phyloP scores from a whole-genome alignment of 2,329 filamentous ascomycete genomes.

The Alternaria postmessia region DNA sequence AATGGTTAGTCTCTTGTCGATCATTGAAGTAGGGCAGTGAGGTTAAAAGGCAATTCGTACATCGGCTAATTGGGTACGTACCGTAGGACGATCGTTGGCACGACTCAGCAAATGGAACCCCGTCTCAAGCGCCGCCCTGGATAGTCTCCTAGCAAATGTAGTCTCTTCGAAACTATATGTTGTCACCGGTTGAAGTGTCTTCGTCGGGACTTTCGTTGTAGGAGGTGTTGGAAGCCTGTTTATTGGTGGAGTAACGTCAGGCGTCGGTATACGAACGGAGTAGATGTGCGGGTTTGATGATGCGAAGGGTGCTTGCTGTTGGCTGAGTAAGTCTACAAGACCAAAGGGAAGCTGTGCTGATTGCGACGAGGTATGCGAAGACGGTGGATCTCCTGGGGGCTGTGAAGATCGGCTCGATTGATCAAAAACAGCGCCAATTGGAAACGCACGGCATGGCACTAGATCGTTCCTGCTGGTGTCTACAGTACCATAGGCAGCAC shows the following conservation, averaged over 20 bases:
- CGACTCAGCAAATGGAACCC: conserved; percentile 68
- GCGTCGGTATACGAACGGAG: conserved; percentile 35
- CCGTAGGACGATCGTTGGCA: conserved; percentile 31
- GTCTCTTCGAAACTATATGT: conserved; percentile 70
- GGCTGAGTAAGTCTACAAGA: conserved; percentile 36
- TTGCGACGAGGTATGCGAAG: conserved; percentile 10
- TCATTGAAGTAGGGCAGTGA: background rate
- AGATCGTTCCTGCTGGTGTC: conserved; percentile 16
- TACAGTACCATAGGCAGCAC: conserved; percentile 11
- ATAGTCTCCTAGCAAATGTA: conserved; percentile 75
- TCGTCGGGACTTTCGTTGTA: conserved; percentile 37
- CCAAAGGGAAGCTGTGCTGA: conserved; percentile 40
- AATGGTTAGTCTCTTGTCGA: background rate
- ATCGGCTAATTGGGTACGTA: conserved; percentile 9
- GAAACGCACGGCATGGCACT: conserved; percentile 24
- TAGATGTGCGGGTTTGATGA: conserved; percentile 29
- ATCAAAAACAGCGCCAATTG: conserved; percentile 30
- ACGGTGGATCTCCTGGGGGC: conserved; percentile 1
- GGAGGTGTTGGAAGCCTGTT: conserved; percentile 36
- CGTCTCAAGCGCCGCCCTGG: conserved; percentile 70
- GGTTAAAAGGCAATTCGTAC: background rate
- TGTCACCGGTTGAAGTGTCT: conserved; percentile 49
- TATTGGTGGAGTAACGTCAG: conserved; percentile 36
- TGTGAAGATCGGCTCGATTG: conserved; percentile 24
- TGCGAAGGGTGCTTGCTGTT: conserved; percentile 26